Evolutionary conservation across 192 early-diverging fungal species (phyloP), one percentile per base, ranked within the genome.

Genomic region (Backusella liffmaniae): DNA sequence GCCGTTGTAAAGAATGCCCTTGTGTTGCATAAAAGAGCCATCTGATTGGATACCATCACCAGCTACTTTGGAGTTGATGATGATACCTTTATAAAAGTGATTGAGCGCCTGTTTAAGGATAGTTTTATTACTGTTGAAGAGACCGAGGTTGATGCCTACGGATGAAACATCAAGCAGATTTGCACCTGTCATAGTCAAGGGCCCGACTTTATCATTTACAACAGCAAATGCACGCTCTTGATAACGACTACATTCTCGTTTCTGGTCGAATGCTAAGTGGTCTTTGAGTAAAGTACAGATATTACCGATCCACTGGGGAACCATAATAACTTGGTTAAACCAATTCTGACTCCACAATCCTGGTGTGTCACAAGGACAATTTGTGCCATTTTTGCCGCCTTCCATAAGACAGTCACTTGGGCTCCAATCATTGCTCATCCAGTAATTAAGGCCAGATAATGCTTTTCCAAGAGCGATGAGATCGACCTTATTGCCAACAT

Each of bases 291-390:
- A 65, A 2, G 74, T 15, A 71, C 77, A 79, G 5, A 73, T 68
- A 72, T 66, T 41, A 23, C 73, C 62, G 3, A 74, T 46, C 21
- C 29, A 18, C 5, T 29, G 29, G 15, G 73, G 73, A 26, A 74
- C 36, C 15, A 41, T 18, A n/a, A 74, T 67, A 15, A 69, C 73
- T 36, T 79, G 73, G 29, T 67, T 68, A 49, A 69, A 79, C 77
- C 77, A 79, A 35, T 79, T 79, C 23, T 73, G 65, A 35, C 70
- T 79, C 77, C 77, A 79, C 23, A 79, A 37, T 12, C 77, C 77
- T 5, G 77, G 77, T 26, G 77, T 79, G n/a, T 73, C 77, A 70
- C 77, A 79, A 26, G 73, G 73, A 42, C 77, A 79, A 5, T 72
- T 68, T 10, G 32, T 46, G 16, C 66, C 72, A 35, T 42, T 69